Percentiles rank a stretch among this genome's conserved stretches.
phyloP scores from a whole-genome alignment of 257 asterid species.

The Cinchona pubescens region DNA sequence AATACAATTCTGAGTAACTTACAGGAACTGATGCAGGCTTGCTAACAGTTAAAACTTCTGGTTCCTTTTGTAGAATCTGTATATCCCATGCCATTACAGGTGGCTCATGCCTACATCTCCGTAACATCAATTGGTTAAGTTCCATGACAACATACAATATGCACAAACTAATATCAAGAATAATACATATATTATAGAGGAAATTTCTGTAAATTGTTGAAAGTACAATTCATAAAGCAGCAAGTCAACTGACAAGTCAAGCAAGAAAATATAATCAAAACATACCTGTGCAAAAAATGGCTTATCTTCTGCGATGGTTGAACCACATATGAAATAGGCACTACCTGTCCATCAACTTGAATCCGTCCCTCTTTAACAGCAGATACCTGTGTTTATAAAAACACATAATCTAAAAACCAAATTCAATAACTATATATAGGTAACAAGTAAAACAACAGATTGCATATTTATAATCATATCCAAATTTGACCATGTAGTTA shows the following conservation, averaged over 20 bases:
- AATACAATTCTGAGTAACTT: conserved; percentile 37
- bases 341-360: conserved; percentile 78
- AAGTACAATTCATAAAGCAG: too few species aligned
- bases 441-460: background rate
- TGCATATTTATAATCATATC: background rate
- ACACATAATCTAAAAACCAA: conserved; percentile 9
- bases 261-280: background rate
- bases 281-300: conserved; percentile 92
- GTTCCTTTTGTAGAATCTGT: conserved; percentile 65
- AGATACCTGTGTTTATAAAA: conserved; percentile 47
- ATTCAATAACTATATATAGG: background rate
- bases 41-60: conserved; percentile 73
- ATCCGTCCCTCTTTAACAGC: conserved; percentile 90
- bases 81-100: conserved; percentile 85
- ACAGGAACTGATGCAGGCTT: conserved; percentile 98
- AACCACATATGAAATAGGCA: conserved; percentile 66
- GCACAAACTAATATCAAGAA: background rate
- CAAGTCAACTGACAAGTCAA: background rate
- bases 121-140: conserved; percentile 41
- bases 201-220: too few species aligned
- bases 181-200: background rate
- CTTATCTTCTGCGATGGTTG: conserved; percentile 81
- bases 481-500: background rate
- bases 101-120: conserved; percentile 97
- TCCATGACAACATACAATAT: conserved; percentile 16